A percentile compares a stretch with the other conserved stretches of the same genome.
Evolutionary conservation across 768 basidiomycete species (phyloP).

Genomic region (Gelatoporia subvermispora): DNA sequence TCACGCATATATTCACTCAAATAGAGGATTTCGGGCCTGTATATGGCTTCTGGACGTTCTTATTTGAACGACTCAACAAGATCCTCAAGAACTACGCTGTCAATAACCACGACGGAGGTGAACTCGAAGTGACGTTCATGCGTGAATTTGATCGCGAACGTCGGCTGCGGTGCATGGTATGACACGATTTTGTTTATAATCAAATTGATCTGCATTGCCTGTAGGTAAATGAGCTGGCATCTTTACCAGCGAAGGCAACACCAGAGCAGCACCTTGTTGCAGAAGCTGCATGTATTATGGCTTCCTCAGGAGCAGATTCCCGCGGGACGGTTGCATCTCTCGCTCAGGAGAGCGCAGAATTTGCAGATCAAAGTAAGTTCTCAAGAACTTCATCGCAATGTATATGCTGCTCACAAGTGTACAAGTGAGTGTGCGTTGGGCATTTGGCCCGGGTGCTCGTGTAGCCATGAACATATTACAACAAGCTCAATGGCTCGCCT

Average conservation of each 20-base stretch:
- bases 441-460: too few species aligned
- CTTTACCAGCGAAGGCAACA: background rate
- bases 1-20: conserved; percentile 16
- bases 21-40: conserved; percentile 25
- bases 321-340: too few species aligned
- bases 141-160: conserved; percentile 16
- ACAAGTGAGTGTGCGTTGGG: too few species aligned
- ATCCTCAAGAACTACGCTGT: conserved; percentile 6
- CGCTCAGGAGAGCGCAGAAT: too few species aligned
- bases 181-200: background rate
- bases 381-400: too few species aligned
- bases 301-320: too few species aligned
- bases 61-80: conserved; percentile 28
- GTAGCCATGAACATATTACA: too few species aligned
- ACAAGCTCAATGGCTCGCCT: too few species aligned
- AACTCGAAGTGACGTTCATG: conserved; percentile 25
- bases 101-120: conserved; percentile 22
- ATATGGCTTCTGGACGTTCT: conserved; percentile 28
- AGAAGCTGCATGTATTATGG: background rate
- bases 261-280: background rate
- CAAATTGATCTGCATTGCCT: too few species aligned
- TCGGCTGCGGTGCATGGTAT: conserved; percentile 9
- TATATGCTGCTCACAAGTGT: too few species aligned
- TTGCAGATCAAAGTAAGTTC: too few species aligned
- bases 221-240: background rate